Evolutionary conservation across 176 grass and related monocot species (phyloP).

Genomic region (Chloris gayana): DNA sequence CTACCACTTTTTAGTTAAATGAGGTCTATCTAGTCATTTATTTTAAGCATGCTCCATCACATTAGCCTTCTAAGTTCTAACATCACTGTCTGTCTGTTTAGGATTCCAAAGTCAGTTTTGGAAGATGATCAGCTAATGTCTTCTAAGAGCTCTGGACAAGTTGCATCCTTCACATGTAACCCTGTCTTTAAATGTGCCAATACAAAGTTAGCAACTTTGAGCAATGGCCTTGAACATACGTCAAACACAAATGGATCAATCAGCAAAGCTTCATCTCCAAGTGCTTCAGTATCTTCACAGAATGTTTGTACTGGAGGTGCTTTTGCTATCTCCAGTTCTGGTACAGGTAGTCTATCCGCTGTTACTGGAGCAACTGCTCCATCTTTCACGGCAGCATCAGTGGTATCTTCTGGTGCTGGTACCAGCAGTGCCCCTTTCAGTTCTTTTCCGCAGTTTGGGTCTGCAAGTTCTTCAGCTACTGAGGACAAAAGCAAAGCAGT

Average conservation of each 20-base stretch:
- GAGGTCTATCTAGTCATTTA: slow-evolving; percentile 9
- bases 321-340: slow-evolving; percentile 30
- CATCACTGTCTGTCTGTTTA: slow-evolving; percentile 5
- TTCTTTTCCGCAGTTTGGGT: slow-evolving; percentile 18
- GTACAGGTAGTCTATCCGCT: slow-evolving; percentile 3
- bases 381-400: slow-evolving; percentile 10
- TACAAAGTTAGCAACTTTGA: slow-evolving; percentile 28
- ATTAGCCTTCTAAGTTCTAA: slow-evolving; percentile 8
- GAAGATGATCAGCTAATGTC: slow-evolving; percentile 26
- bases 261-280: not conserved
- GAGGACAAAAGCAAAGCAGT: slow-evolving; percentile 19
- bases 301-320: slow-evolving; percentile 32
- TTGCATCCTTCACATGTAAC: slow-evolving; percentile 41
- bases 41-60: slow-evolving; percentile 9
- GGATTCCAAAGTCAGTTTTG: slow-evolving; percentile 27
- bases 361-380: slow-evolving; percentile 6
- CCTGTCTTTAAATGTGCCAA: slow-evolving; percentile 35
- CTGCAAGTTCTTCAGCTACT: slow-evolving; percentile 11
- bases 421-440: not conserved
- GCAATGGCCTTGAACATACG: slow-evolving; percentile 36
- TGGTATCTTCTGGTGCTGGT: slow-evolving; percentile 17
- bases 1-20: not conserved
- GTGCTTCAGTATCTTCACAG: not conserved
- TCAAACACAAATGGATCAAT: slow-evolving; percentile 12
- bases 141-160: slow-evolving; percentile 38